Evolutionary conservation across 2,329 filamentous ascomycete species (phyloP).

Genomic region (Cercospora berteroae): DNA sequence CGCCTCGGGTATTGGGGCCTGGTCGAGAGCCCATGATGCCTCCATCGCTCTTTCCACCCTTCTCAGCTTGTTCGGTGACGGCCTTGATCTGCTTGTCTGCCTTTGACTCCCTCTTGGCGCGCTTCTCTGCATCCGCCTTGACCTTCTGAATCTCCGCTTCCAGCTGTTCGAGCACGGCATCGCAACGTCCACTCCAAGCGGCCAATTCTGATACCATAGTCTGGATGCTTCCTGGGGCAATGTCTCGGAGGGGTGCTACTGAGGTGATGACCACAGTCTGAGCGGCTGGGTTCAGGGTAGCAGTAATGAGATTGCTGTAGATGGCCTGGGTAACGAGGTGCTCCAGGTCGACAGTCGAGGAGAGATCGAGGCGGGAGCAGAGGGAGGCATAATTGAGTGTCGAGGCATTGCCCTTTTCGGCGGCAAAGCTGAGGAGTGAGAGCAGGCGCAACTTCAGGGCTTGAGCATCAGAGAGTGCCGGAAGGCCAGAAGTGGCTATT

Average conservation of each 20-base stretch:
- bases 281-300: slow-evolving; percentile 76
- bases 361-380: slow-evolving; percentile 64
- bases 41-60: slow-evolving; percentile 14
- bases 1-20: slow-evolving; percentile 19
- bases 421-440: slow-evolving; percentile 77
- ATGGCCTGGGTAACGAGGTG: slow-evolving; percentile 82
- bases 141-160: slow-evolving; percentile 72
- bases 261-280: slow-evolving; percentile 73
- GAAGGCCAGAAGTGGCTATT: slow-evolving; percentile 56
- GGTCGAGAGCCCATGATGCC: slow-evolving; percentile 8
- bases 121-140: slow-evolving; percentile 46
- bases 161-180: slow-evolving; percentile 68
- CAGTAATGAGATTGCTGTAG: slow-evolving; percentile 78
- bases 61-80: slow-evolving; percentile 30
- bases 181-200: slow-evolving; percentile 77
- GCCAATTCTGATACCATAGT: slow-evolving; percentile 66
- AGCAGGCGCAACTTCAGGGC: slow-evolving; percentile 84
- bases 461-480: slow-evolving; percentile 70
- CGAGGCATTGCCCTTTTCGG: slow-evolving; percentile 49
- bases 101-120: slow-evolving; percentile 45
- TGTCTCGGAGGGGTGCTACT: slow-evolving; percentile 81
- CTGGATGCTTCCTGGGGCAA: slow-evolving; percentile 69
- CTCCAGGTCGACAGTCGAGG: slow-evolving; percentile 70
- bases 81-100: slow-evolving; percentile 42
- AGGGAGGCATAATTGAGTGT: slow-evolving; percentile 71